Evolutionary conservation across 306 rosid species (phyloP).

Genomic region (Vicia faba): DNA sequence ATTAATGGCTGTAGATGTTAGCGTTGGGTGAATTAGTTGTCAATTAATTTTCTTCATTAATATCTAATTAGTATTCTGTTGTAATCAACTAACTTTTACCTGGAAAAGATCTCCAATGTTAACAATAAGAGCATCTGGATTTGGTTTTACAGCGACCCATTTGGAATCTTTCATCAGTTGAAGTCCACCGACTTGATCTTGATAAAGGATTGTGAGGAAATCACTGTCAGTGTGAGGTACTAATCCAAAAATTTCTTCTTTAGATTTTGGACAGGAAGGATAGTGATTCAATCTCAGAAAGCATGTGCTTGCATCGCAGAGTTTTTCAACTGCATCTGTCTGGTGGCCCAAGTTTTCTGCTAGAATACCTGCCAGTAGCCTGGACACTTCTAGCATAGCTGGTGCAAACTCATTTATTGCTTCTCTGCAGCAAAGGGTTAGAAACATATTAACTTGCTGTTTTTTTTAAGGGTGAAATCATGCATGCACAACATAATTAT

Average conservation of each 20-base stretch:
- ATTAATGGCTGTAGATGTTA: neutral
- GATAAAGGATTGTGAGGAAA: conserved; percentile 80
- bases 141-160: conserved; percentile 91
- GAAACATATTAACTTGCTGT: conserved; percentile 35
- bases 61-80: neutral
- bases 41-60: conserved; percentile 1
- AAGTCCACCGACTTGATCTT: conserved; percentile 90
- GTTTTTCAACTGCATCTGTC: conserved; percentile 52
- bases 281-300: conserved; percentile 84
- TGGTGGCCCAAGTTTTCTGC: conserved; percentile 62
- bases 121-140: conserved; percentile 76
- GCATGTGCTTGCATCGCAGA: conserved; percentile 75
- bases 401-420: conserved; percentile 72
- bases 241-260: conserved; percentile 62
- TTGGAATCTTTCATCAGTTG: conserved; percentile 88
- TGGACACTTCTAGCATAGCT: conserved; percentile 72
- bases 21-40: conserved; percentile 23
- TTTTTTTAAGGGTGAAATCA: conserved; percentile 22
- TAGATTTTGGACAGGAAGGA: conserved; percentile 65
- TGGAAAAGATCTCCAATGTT: conserved; percentile 94
- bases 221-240: conserved; percentile 97
- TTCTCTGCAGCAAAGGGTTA: conserved; percentile 52
- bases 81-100: conserved; percentile 46
- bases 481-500: conserved; percentile 27
- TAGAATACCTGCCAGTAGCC: conserved; percentile 67